phyloP scores from a whole-genome alignment of 1,284 basidiomycete species.

The Agaricales sp. region DNA sequence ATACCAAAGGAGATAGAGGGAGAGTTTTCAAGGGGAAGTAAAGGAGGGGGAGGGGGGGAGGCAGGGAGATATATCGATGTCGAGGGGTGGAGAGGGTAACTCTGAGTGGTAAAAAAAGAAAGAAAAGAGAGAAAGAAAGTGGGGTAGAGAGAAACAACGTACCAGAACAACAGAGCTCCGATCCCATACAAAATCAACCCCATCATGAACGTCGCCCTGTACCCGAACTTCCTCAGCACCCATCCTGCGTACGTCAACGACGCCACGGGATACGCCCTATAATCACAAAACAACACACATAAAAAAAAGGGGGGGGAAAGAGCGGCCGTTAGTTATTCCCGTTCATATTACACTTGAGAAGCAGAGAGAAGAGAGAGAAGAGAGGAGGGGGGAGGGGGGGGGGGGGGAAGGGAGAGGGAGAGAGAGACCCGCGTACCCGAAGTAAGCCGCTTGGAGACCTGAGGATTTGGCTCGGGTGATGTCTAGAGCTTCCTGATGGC shows the following conservation, averaged over 20 bases:
- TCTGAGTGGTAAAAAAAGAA: too few relatives aligned
- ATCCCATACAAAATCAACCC: constrained; percentile 22
- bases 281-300: not conserved
- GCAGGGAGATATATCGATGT: too few relatives aligned
- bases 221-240: constrained; percentile 22
- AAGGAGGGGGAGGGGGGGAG: too few relatives aligned
- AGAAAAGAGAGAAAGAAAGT: too few relatives aligned
- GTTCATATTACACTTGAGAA: too few relatives aligned
- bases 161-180: constrained; percentile 25
- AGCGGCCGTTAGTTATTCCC: not conserved
- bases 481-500: not conserved
- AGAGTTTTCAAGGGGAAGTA: too few relatives aligned
- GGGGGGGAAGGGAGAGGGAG: too few relatives aligned
- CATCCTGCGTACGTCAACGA: constrained; percentile 24
- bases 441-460: constrained; percentile 2
- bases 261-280: constrained; percentile 14
- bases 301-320: not conserved
- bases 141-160: too few relatives aligned
- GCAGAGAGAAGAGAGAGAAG: too few relatives aligned
- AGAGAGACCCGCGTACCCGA: not conserved
- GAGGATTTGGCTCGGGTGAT: not conserved
- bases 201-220: constrained; percentile 23
- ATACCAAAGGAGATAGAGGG: too few relatives aligned
- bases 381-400: too few relatives aligned
- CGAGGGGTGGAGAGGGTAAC: too few relatives aligned